A percentile compares a stretch with the other conserved stretches of the same genome.
These are phyloP conservation scores for Rubroshorea leprosula DNA, from an alignment of 345 rosid genomes.

Conservation along the genomic window DNA sequence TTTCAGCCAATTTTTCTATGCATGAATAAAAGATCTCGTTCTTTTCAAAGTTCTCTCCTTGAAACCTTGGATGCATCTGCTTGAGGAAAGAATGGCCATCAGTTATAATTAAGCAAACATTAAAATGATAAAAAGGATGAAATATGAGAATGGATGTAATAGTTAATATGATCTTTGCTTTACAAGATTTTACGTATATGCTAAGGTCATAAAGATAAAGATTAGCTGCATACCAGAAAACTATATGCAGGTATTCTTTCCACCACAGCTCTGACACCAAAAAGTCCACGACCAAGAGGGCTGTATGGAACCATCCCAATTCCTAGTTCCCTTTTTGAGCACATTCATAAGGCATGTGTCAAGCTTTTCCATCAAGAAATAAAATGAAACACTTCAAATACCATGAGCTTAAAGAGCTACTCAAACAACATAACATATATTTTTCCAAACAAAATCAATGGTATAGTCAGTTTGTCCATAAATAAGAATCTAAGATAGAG, in stretches of 20 bases:
- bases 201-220: no score
- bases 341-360: no score
- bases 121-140: no score
- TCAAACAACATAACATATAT: background rate
- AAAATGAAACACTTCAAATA: background rate
- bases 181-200: no score
- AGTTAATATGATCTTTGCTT: no score
- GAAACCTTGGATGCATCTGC: constrained; percentile 20
- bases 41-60: constrained; percentile 20
- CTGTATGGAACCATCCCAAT: constrained; percentile 67
- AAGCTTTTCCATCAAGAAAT: background rate
- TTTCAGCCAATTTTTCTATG: constrained; percentile 20
- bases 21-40: constrained; percentile 26
- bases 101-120: no score
- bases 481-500: background rate
- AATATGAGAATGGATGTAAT: no score
- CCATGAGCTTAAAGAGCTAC: background rate
- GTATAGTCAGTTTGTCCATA: background rate
- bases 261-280: constrained; percentile 30
- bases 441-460: background rate
- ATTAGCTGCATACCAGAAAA: background rate
- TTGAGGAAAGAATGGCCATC: no score
- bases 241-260: constrained; percentile 2
- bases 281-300: constrained; percentile 59
- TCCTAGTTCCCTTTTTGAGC: constrained; percentile 45